Evolutionary conservation across 2,329 filamentous ascomycete species (phyloP).

Genomic region (Ophiocordyceps camponoti-floridani): DNA sequence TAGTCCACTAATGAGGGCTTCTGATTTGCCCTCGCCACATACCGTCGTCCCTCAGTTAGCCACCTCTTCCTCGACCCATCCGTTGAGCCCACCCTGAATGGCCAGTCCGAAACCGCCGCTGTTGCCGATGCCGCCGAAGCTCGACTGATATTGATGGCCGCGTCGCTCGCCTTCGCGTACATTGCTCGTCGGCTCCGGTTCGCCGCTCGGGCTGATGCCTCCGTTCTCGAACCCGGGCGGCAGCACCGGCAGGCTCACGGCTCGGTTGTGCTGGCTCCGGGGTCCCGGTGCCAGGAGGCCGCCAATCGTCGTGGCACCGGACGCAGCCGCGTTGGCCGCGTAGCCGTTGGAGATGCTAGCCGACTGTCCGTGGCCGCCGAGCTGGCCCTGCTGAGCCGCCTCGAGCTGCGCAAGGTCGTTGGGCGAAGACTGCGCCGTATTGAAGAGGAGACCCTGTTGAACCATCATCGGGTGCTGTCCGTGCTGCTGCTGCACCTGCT

Average conservation of each 20-base stretch:
- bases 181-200: constrained; percentile 19
- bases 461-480: constrained; percentile 55
- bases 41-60: constrained; percentile 26
- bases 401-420: constrained; percentile 35
- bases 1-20: constrained; percentile 1
- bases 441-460: constrained; percentile 70
- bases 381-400: constrained; percentile 41
- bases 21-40: background rate
- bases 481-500: constrained; percentile 49
- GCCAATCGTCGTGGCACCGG: constrained; percentile 51
- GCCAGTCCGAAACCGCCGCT: constrained; percentile 38
- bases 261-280: constrained; percentile 52
- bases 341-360: constrained; percentile 49
- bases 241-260: constrained; percentile 69
- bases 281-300: constrained; percentile 56
- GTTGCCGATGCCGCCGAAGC: constrained; percentile 38
- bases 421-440: constrained; percentile 44
- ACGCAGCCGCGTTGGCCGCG: constrained; percentile 29
- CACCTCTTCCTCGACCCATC: constrained; percentile 51
- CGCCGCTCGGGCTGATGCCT: constrained; percentile 30
- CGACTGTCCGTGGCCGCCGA: constrained; percentile 45
- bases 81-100: constrained; percentile 45
- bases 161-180: constrained; percentile 35
- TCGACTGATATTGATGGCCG: constrained; percentile 48
- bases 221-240: constrained; percentile 46